Evolutionary conservation across 495 filamentous ascomycete species (phyloP).

Genomic region (Talaromyces nanjingensis): DNA sequence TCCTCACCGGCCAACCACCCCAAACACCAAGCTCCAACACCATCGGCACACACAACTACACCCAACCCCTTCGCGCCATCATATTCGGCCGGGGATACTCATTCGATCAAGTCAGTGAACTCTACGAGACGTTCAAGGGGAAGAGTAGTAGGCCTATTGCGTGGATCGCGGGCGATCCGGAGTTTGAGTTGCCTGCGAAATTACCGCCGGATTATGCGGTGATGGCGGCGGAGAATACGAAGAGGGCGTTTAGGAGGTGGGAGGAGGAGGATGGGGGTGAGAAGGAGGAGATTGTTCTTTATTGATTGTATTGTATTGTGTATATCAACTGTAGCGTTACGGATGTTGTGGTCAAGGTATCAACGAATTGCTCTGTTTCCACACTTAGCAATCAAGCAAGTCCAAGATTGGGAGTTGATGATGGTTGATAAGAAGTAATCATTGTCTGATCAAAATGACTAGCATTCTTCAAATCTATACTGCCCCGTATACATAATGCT

Average conservation of each 20-base stretch:
- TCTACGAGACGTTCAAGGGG: slow-evolving; percentile 11
- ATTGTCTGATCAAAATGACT: too few species aligned
- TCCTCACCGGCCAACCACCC: neutral
- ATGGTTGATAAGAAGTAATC: too few species aligned
- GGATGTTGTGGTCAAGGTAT: neutral
- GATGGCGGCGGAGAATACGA: slow-evolving; percentile 12
- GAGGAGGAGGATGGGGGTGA: slow-evolving; percentile 13
- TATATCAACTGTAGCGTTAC: neutral
- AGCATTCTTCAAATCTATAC: neutral
- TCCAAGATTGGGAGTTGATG: too few species aligned
- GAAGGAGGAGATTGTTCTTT: slow-evolving; percentile 9
- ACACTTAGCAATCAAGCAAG: neutral
- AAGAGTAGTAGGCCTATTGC: slow-evolving; percentile 12
- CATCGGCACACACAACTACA: slow-evolving; percentile 26
- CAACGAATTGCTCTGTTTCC: neutral
- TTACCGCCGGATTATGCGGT: slow-evolving; percentile 15
- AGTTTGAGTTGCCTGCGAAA: slow-evolving; percentile 11
- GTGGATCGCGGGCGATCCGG: slow-evolving; percentile 17
- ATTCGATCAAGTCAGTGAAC: slow-evolving; percentile 15
- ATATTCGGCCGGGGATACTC: slow-evolving; percentile 26
- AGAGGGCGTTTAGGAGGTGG: slow-evolving; percentile 17
- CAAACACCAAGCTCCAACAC: slow-evolving; percentile 1
- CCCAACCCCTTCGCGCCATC: slow-evolving; percentile 19
- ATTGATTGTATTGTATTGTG: neutral
- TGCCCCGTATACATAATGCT: neutral